Conservation (phyloP, 305 asterid species). For the Solanum hybrid region DNA sequence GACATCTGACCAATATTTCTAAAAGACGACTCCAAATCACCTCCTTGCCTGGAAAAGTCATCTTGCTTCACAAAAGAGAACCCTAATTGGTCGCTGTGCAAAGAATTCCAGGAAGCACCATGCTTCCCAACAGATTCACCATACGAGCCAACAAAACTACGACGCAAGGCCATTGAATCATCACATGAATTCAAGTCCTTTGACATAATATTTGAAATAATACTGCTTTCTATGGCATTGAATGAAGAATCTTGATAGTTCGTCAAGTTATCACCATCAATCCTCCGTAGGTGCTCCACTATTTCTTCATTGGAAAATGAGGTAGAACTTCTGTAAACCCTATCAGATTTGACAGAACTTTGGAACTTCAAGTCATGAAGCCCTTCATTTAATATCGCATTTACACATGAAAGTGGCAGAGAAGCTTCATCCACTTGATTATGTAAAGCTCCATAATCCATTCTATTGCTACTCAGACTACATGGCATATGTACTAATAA, state of each 20-base stretch:
- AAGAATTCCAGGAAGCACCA: constrained; percentile 71
- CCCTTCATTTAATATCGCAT: constrained; percentile 48
- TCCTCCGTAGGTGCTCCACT: constrained; percentile 85
- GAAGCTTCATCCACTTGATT: constrained; percentile 50
- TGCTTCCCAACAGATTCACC: constrained; percentile 45
- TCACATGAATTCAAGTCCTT: constrained; percentile 70
- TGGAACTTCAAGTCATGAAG: constrained; percentile 70
- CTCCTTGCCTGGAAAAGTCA: constrained; percentile 41
- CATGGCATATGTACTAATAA: constrained; percentile 31
- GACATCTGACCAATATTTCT: constrained; percentile 18
- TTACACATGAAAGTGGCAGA: constrained; percentile 48
- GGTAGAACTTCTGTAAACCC: constrained; percentile 66
- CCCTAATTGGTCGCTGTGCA: constrained; percentile 48
- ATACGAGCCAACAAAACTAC: constrained; percentile 36
- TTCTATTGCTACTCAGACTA: constrained; percentile 31
- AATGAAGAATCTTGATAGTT: constrained; percentile 42
- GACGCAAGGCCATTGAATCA: constrained; percentile 44
- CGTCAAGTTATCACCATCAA: constrained; percentile 40
- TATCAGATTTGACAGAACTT: constrained; percentile 71
- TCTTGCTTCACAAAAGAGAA: constrained; percentile 44
- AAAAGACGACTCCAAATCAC: constrained; percentile 22
- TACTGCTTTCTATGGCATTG: constrained; percentile 63
- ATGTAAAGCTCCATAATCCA: constrained; percentile 35
- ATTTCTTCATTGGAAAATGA: constrained; percentile 93
- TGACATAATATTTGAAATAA: constrained; percentile 76